Conservation (phyloP, 805 yeast genomes). For the Yarrowia porcina region DNA sequence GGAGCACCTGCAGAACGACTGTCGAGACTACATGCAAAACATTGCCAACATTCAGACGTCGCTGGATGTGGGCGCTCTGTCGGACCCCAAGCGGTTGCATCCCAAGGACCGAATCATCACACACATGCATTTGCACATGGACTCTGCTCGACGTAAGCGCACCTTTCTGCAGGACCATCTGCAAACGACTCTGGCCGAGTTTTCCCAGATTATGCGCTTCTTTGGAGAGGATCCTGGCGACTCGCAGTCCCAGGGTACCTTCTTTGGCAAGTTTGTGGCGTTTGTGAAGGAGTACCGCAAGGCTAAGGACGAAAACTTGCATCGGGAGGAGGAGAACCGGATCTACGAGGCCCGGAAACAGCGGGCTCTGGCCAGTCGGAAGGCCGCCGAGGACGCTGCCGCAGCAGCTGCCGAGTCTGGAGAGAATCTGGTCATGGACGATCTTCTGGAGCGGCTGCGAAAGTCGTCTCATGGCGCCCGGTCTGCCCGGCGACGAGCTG, state of each 20-base stretch:
- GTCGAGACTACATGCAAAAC: conserved; percentile 56
- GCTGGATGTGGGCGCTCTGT: conserved; percentile 76
- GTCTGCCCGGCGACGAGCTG: conserved; percentile 74
- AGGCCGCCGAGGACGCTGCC: conserved; percentile 43
- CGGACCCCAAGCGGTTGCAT: conserved; percentile 74
- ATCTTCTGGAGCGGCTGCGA: conserved; percentile 76
- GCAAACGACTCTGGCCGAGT: conserved; percentile 59
- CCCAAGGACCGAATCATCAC: conserved; percentile 73
- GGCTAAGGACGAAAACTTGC: conserved; percentile 74
- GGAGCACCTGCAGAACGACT: conserved; percentile 76
- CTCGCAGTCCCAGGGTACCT: conserved; percentile 58
- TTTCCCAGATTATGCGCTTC: conserved; percentile 66
- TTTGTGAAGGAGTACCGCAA: conserved; percentile 76
- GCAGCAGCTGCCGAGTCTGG: conserved; percentile 31
- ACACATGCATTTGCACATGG: conserved; percentile 61
- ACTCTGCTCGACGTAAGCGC: conserved; percentile 70
- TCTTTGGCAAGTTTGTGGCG: conserved; percentile 74
- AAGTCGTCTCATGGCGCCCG: conserved; percentile 78
- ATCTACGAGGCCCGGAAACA: conserved; percentile 73
- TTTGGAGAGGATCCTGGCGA: conserved; percentile 90
- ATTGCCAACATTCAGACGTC: conserved; percentile 72
- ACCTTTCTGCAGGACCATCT: conserved; percentile 62
- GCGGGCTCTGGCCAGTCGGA: conserved; percentile 41
- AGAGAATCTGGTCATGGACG: conserved; percentile 70
- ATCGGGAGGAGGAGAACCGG: conserved; percentile 76